Conservation (phyloP, 768 basidiomycete species). For the Lactarius hatsudake region DNA sequence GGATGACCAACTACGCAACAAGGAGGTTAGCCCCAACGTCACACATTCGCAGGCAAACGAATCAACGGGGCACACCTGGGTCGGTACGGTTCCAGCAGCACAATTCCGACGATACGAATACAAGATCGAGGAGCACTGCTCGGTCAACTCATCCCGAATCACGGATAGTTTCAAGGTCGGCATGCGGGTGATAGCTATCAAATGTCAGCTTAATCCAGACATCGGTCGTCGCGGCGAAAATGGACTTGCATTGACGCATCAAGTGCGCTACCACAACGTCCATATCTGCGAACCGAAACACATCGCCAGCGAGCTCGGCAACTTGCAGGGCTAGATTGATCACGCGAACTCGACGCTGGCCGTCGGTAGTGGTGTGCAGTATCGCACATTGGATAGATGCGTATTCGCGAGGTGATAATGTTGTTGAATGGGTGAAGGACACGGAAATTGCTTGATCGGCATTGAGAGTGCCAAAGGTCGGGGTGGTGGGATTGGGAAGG, state of each 20-base stretch:
- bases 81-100: conserved; percentile 68
- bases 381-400: conserved; percentile 85
- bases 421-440: conserved; percentile 66
- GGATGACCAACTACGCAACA: conserved; percentile 75
- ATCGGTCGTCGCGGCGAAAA: conserved; percentile 12
- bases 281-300: conserved; percentile 90
- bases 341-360: conserved; percentile 79
- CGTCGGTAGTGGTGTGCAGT: conserved; percentile 75
- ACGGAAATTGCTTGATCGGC: conserved; percentile 79
- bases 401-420: conserved; percentile 65
- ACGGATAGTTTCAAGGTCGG: conserved; percentile 56
- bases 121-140: conserved; percentile 76
- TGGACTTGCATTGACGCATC: conserved; percentile 67
- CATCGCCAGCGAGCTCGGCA: conserved; percentile 80
- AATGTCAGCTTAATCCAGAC: not conserved
- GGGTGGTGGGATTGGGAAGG: conserved; percentile 62
- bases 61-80: conserved; percentile 57
- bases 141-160: conserved; percentile 84
- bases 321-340: conserved; percentile 85
- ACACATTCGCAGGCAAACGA: not conserved
- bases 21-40: conserved; percentile 10
- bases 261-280: conserved; percentile 76
- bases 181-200: conserved; percentile 66
- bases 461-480: conserved; percentile 77
- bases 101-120: conserved; percentile 88